phyloP scores from a whole-genome alignment of 192 early-diverging fungal species.

The Pilobolus umbonatus region DNA sequence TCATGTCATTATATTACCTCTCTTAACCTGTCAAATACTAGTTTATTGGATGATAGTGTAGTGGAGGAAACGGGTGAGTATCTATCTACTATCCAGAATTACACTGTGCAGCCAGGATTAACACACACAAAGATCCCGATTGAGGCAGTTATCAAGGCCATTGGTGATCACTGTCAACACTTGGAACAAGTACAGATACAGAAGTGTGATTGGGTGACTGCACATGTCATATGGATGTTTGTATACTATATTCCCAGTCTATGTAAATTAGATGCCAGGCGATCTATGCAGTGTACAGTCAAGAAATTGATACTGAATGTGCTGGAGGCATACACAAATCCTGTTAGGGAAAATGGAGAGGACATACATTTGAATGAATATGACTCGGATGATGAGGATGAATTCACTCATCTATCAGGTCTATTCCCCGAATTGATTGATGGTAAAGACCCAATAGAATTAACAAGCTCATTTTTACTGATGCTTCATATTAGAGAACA shows the following conservation, averaged over 20 bases:
- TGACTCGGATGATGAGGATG: slow-evolving; percentile 4
- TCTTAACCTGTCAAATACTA: slow-evolving; percentile 35
- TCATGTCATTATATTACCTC: slow-evolving; percentile 32
- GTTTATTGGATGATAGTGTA: slow-evolving; percentile 31
- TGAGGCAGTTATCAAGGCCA: slow-evolving; percentile 31
- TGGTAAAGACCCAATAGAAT: no score
- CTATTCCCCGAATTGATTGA: no score
- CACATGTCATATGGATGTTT: slow-evolving; percentile 33
- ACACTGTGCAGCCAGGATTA: slow-evolving; percentile 38
- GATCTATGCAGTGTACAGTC: slow-evolving; percentile 31
- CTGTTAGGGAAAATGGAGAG: slow-evolving; percentile 4
- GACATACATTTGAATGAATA: neutral
- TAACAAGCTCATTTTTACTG: no score
- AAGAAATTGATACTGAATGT: slow-evolving; percentile 14
- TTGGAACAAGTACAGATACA: slow-evolving; percentile 32
- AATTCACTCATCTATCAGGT: neutral
- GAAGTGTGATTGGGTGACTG: slow-evolving; percentile 44
- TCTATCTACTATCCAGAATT: slow-evolving; percentile 38
- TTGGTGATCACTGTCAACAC: slow-evolving; percentile 34
- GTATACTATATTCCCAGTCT: slow-evolving; percentile 27
- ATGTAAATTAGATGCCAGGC: slow-evolving; percentile 34
- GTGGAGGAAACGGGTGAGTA: slow-evolving; percentile 47
- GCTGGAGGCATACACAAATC: slow-evolving; percentile 33
- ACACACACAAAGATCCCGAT: slow-evolving; percentile 35
- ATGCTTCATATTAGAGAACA: no score